phyloP scores from a whole-genome alignment of 192 early-diverging fungal species.

The Kickxella alabastrina region DNA sequence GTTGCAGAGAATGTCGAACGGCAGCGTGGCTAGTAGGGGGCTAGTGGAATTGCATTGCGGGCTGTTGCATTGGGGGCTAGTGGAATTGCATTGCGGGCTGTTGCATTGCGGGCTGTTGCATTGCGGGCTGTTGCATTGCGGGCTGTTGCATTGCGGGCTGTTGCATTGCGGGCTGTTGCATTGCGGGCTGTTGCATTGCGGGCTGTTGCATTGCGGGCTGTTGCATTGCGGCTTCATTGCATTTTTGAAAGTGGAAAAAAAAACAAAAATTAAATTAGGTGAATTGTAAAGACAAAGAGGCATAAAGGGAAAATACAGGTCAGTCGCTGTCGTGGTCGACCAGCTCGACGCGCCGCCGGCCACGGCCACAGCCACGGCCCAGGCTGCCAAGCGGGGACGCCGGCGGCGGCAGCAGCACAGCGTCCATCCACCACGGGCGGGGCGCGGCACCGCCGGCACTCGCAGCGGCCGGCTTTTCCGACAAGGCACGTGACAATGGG shows the following conservation, averaged over 20 bases:
- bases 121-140: background rate
- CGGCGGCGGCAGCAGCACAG: background rate
- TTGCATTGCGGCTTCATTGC: no score
- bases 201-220: no score
- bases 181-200: no score
- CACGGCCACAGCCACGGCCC: conserved; percentile 5
- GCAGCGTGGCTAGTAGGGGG: conserved; percentile 39
- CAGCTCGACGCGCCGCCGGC: conserved; percentile 4
- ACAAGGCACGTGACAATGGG: no score
- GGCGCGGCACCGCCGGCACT: background rate
- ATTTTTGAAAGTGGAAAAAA: background rate
- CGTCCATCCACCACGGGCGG: no score
- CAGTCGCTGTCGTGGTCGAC: conserved; percentile 3
- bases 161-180: background rate
- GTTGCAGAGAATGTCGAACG: conserved; percentile 42
- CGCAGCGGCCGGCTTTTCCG: background rate
- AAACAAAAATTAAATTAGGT: background rate
- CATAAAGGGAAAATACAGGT: background rate
- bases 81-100: no score
- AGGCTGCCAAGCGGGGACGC: background rate
- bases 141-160: conserved; percentile 14
- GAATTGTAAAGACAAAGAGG: conserved; percentile 3
- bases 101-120: conserved; percentile 6
- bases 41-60: no score
- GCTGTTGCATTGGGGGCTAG: no score